phyloP scores from a whole-genome alignment of 2,329 filamentous ascomycete genomes.

The Sclerotiophoma versabilis region DNA sequence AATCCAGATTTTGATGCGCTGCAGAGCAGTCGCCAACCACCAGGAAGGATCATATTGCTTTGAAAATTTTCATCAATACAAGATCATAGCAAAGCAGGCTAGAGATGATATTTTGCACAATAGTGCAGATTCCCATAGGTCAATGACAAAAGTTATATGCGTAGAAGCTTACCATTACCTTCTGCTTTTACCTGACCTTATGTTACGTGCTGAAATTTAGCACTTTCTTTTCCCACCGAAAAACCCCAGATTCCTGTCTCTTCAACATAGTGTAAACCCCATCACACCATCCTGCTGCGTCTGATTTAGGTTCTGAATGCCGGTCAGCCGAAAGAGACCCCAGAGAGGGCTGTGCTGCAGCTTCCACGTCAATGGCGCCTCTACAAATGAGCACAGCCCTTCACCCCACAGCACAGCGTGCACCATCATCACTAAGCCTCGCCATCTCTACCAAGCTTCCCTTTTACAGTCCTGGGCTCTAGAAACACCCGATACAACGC shows the following conservation, averaged over 20 bases:
- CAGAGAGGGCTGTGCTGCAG: constrained; percentile 8
- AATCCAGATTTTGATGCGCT: neutral
- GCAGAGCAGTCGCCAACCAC: constrained; percentile 10
- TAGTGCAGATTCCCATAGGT: neutral
- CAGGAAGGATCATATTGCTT: neutral
- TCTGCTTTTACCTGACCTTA: neutral
- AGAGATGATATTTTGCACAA: neutral
- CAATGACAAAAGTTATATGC: neutral
- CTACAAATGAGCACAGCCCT: neutral
- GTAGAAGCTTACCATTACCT: neutral
- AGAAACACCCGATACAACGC: neutral
- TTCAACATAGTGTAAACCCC: neutral
- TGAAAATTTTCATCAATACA: neutral
- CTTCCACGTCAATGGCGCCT: neutral
- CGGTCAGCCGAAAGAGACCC: constrained; percentile 1
- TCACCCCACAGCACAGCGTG: neutral
- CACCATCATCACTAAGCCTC: constrained; percentile 9
- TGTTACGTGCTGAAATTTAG: neutral
- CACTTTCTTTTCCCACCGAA: neutral
- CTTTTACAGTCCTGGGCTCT: neutral
- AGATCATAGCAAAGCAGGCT: neutral
- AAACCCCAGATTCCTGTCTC: neutral
- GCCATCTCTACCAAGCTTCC: constrained; percentile 8
- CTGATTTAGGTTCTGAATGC: neutral
- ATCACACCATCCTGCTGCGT: neutral